Conservation (phyloP, 1,284 basidiomycete genomes). For the Ganoderma multipileum region DNA sequence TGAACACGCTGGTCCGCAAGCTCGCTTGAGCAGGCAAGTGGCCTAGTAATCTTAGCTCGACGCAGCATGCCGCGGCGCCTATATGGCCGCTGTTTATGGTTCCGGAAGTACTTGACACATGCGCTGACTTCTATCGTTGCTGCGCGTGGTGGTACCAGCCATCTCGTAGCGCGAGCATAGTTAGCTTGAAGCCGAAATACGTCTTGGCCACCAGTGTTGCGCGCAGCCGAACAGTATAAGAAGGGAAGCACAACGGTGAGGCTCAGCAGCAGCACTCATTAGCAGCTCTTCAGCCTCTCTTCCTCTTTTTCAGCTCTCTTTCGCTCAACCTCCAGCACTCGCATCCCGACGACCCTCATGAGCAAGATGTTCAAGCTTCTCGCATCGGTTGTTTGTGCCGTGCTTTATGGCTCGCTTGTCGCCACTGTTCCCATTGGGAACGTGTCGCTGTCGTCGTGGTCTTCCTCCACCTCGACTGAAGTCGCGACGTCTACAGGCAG, state of each 20-base stretch:
- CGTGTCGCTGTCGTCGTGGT: slow-evolving; percentile 1
- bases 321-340: not conserved
- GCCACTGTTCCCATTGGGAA: slow-evolving; percentile 19
- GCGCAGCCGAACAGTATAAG: slow-evolving; percentile 8
- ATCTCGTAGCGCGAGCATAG: not conserved
- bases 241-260: not conserved
- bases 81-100: not conserved
- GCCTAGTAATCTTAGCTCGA: not conserved
- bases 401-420: slow-evolving; percentile 23
- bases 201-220: not conserved
- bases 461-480: not conserved
- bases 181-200: slow-evolving; percentile 3
- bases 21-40: not conserved
- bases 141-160: not conserved
- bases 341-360: not conserved
- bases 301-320: not conserved
- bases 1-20: not conserved
- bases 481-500: slow-evolving; percentile 16
- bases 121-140: not conserved
- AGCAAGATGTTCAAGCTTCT: slow-evolving; percentile 21
- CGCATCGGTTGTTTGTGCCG: slow-evolving; percentile 23
- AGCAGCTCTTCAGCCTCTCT: slow-evolving; percentile 10
- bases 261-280: slow-evolving; percentile 4
- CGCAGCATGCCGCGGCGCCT: not conserved
- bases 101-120: slow-evolving; percentile 4